A percentile compares a stretch with the other conserved stretches of the same genome.
These are phyloP conservation scores for Funneliformis mosseae DNA, from an alignment of 192 early-diverging fungal species.

Conservation along the genomic window DNA sequence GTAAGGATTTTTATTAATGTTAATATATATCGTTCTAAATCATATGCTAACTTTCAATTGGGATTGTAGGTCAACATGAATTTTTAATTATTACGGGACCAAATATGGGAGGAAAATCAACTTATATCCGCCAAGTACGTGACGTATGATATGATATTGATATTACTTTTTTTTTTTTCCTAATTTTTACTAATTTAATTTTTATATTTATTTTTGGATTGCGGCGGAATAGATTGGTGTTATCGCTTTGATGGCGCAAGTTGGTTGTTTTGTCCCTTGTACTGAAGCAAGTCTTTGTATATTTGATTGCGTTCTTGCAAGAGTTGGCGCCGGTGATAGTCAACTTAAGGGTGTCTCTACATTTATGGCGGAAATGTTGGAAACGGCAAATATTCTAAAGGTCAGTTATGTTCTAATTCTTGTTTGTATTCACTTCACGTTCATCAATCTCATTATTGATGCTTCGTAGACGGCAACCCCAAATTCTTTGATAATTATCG, in stretches of 20 bases:
- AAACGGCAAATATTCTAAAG: slow-evolving; percentile 89
- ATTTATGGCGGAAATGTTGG: slow-evolving; percentile 96
- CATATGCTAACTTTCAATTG: slow-evolving; percentile 13
- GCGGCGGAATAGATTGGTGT: slow-evolving; percentile 71
- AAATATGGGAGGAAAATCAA: slow-evolving; percentile 99
- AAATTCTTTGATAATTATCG: slow-evolving; percentile 91
- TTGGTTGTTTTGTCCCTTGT: slow-evolving; percentile 94
- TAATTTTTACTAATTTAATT: slow-evolving; percentile 31
- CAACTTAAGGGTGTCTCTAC: slow-evolving; percentile 93
- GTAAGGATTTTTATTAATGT: slow-evolving; percentile 40
- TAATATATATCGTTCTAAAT: background rate
- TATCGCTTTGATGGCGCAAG: slow-evolving; percentile 91
- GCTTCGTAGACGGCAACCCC: slow-evolving; percentile 66
- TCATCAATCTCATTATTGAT: background rate
- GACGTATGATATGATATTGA: background rate
- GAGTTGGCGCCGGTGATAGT: slow-evolving; percentile 94
- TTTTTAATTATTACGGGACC: slow-evolving; percentile 95
- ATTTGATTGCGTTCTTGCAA: slow-evolving; percentile 86
- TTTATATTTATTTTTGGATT: slow-evolving; percentile 13
- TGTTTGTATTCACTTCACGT: too few relatives aligned
- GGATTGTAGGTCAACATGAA: slow-evolving; percentile 53
- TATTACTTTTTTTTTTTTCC: too few relatives aligned
- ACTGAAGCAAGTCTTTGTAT: slow-evolving; percentile 69
- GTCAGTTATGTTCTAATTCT: slow-evolving; percentile 34
- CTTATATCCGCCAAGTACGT: slow-evolving; percentile 88